phyloP scores from a whole-genome alignment of 164 flowering plant genomes.

The Aristolochia fimbriata region DNA sequence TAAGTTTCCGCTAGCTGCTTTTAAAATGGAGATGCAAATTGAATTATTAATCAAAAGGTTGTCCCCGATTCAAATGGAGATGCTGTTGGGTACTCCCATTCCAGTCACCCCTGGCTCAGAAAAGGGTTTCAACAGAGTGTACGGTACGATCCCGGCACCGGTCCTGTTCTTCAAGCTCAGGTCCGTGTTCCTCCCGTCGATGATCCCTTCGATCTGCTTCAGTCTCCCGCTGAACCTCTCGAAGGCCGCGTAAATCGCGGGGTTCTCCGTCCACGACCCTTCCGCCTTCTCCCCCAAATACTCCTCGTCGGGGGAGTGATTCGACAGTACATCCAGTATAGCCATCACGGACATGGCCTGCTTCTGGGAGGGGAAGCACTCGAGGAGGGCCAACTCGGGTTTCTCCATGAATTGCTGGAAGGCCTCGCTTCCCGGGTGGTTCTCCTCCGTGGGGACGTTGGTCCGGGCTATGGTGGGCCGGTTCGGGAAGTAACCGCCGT shows the following conservation, averaged over 20 bases:
- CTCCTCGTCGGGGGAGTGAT: slow-evolving; percentile 35
- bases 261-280: slow-evolving; percentile 21
- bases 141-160: slow-evolving; percentile 35
- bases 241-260: slow-evolving; percentile 16
- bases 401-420: slow-evolving; percentile 11
- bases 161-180: slow-evolving; percentile 18
- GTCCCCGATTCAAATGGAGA: slow-evolving; percentile 13
- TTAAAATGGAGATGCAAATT: no score
- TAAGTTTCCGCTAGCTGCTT: no score
- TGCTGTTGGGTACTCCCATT: slow-evolving; percentile 24
- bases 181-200: slow-evolving; percentile 27
- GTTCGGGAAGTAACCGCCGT: slow-evolving; percentile 23
- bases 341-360: slow-evolving; percentile 36
- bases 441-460: slow-evolving; percentile 19
- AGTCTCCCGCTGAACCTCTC: slow-evolving; percentile 19
- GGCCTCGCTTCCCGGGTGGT: not conserved
- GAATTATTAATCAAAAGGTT: no score
- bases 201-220: slow-evolving; percentile 26
- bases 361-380: slow-evolving; percentile 21
- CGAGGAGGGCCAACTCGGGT: slow-evolving; percentile 20
- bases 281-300: slow-evolving; percentile 23
- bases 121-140: slow-evolving; percentile 28
- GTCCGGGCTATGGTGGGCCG: slow-evolving; percentile 13
- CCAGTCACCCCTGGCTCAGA: slow-evolving; percentile 25
- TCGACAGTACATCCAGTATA: slow-evolving; percentile 24